phyloP scores from a whole-genome alignment of 805 yeast genomes.

The Brettanomyces custersianus region DNA sequence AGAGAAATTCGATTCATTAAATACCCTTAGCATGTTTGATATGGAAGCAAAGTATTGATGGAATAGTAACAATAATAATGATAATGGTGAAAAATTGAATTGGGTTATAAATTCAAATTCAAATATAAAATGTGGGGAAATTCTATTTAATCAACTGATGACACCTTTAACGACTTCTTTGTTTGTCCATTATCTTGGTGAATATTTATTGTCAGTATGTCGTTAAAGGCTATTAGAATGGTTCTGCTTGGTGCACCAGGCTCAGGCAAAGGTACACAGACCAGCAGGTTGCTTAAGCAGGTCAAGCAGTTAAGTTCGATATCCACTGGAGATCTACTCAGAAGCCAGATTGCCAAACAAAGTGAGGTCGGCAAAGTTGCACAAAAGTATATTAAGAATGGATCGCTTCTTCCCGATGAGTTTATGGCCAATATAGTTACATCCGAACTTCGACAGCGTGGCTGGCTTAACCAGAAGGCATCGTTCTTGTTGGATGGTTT shows the following conservation, averaged over 20 bases:
- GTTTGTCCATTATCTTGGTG: no score
- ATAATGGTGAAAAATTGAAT: no score
- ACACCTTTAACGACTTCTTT: no score
- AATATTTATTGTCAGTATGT: no score
- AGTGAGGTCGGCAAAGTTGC: slow-evolving; percentile 53
- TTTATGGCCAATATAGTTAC: slow-evolving; percentile 54
- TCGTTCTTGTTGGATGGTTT: slow-evolving; percentile 87
- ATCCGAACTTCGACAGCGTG: slow-evolving; percentile 32
- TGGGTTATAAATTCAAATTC: no score
- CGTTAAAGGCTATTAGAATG: slow-evolving; percentile 45
- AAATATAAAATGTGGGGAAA: no score
- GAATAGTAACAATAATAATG: no score
- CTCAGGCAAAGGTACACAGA: slow-evolving; percentile 88
- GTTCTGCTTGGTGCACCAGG: slow-evolving; percentile 91
- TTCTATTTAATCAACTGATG: no score
- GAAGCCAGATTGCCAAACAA: slow-evolving; percentile 51
- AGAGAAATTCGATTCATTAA: slow-evolving; percentile 29
- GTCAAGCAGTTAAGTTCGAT: slow-evolving; percentile 48
- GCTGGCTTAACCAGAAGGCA: slow-evolving; percentile 35
- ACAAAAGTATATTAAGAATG: slow-evolving; percentile 44
- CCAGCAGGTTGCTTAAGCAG: slow-evolving; percentile 49
- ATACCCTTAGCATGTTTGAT: no score
- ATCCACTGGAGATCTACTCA: slow-evolving; percentile 78
- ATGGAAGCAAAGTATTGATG: no score
- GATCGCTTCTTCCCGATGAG: slow-evolving; percentile 66